Base-by-base conservation (phyloP, 306 rosid genomes). In the Dalbergia cultrata region DNA sequence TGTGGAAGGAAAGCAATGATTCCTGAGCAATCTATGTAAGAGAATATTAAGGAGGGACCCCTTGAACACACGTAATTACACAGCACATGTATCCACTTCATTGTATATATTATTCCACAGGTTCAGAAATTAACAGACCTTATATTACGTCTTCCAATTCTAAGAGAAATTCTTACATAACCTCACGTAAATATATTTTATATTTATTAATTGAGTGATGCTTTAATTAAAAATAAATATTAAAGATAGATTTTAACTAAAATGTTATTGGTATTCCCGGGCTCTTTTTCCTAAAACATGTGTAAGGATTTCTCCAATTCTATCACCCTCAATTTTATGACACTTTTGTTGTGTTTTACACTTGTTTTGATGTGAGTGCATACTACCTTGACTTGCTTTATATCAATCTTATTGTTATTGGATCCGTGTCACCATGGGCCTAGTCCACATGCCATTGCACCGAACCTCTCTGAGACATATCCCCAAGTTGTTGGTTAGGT, bases 341-440 rank as follows among this genome's bases (percentile, higher is more conserved):
- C 18, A 12, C 31, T 69, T 0, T 54, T 62, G 39, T 78, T 83
- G 63, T 75, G 63, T 75, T 81, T 81, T 77, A 79, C 85, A 85
- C 81, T 44, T 72, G 63, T 59, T 81, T 45, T 73, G 67, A 61
- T 47, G 70, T 16, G 7, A 43, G 47, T 21, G 34, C 14, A 57
- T 39, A 19, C 61, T 33, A 33, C 59, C 43, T 31, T 78, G 54
- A 43, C 9, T 69, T 56, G 22, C 45, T 72, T 65, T 70, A 31
- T 65, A 8, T 62, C 39, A 39, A 50, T 49, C 63, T 21, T 72
- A 34, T 45, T 90, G 19, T 77, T 43, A 75, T 68, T 86, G 83
- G 77, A 71, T 85, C 87, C 89, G 84, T 64, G 87, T 90, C 92
- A 84, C 9, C 13, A 12, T 67, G 81, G 61, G 66, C 76, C 79